Evolutionary conservation across 257 asterid species (phyloP), one percentile per base, ranked within the genome.

Genomic region (Buddleja alternifolia): DNA sequence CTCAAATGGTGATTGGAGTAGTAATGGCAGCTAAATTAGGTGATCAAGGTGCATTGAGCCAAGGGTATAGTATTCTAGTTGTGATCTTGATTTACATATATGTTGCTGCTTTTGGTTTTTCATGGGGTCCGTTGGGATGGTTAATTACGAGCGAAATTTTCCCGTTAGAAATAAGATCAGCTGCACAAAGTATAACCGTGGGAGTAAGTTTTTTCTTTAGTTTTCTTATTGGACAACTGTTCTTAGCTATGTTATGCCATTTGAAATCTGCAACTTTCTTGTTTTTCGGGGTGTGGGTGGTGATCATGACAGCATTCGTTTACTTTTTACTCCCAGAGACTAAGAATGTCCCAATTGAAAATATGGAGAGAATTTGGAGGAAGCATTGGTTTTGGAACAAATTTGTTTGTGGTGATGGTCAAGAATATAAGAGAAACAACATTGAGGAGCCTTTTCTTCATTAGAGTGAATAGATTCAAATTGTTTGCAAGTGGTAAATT

Each of bases 331-430:
- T 81, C 52, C 82, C 85, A 14, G 85, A 81, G 74, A 81, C 85
- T 0, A 81, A 72, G 70, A 73, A 75, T 47, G 45, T 81, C 19
- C 85, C 85, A 9, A 73, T 81, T 3, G 85, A 81, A 37, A 63
- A 65, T 51, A 81, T 81, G 85, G 80, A 73, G 39, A 52, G 15
- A 14, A 67, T 81, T 0, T 81, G 85, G 85, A 72, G 19, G 19
- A 71, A 74, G n/a, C 85, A 81, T 74, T 34, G 77, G 55, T 77
- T 70, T 42, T 81, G 85, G 85, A 80, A 55, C 45, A 67, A 72
- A 17, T 63, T 53, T 64, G 47, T 61, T 42, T 41, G 66, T 15
- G 53, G 21, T 29, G 20, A 17, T 19, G 55, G 25, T 57, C 15
- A 45, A 4, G 67, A 21, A 50, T 4, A 6, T 4, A 8, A 16